Base-by-base conservation (phyloP, 768 basidiomycete genomes). In the Russula sp. region DNA sequence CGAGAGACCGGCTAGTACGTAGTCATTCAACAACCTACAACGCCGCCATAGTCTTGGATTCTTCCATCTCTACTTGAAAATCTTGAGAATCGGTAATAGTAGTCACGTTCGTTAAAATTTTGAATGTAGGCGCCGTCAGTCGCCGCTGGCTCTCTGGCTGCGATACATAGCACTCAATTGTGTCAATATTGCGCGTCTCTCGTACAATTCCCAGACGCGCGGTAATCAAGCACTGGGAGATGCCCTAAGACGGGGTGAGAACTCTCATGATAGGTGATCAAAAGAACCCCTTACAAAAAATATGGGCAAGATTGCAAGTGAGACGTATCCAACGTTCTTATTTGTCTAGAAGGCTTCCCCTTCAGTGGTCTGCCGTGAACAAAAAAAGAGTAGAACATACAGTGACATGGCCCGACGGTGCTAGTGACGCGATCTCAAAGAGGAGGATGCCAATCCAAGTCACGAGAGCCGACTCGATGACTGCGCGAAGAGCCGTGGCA, bases 381-480 rank as follows among this genome's bases (percentile, higher is more conserved):
- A 30, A 9, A 58, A 28, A 14, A n/a, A n/a, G n/a, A 26, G 38
- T 32, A 54, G 42, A 26, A 58, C 63, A 2, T 58, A 71, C 71
- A 22, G 61, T 59, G 42, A 71, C 28, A 46, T 62, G 67, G 8
- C 70, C 46, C 2, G 64, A 50, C 8, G 71, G 71, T 11, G 65
- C 71, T 8, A 71, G 59, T 4, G 62, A 62, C 22, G 62, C 56
- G 30, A 70, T 66, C 60, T 72, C 70, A 49, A 61, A 68, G 28
- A 72, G 46, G 10, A 72, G 61, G n/a, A 72, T 64, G 7, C 71
- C 71, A 20, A 72, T 26, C 71, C 71, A 72, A 24, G 71, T 72
- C 5, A 69, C 65, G 3, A 69, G 40, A 18, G 71, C 71, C 10
- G 71, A 69, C 60, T 71, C 71, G 57, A 71, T 66, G 49, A 68